These are phyloP conservation scores for Plasmodium relictum DNA, from an alignment of 169 alveolate species.

Conservation along the genomic window DNA sequence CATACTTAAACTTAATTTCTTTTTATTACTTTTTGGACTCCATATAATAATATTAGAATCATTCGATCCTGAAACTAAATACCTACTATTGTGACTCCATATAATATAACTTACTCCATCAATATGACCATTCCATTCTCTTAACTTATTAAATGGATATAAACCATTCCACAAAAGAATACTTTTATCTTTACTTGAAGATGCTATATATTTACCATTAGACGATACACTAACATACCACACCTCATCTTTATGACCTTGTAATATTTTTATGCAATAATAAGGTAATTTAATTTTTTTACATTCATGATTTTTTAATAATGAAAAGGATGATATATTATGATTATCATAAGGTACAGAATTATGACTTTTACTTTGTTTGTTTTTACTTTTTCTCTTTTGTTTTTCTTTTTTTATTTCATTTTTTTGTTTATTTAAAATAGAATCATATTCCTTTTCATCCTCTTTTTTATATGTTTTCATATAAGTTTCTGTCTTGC, in stretches of 20 bases:
- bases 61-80: slow-evolving; percentile 79
- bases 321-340: slow-evolving; percentile 73
- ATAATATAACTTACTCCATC: slow-evolving; percentile 81
- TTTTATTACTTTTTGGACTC: slow-evolving; percentile 79
- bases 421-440: too few relatives aligned
- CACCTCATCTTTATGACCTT: slow-evolving; percentile 85
- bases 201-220: slow-evolving; percentile 82
- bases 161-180: slow-evolving; percentile 81
- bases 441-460: too few relatives aligned
- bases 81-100: slow-evolving; percentile 83
- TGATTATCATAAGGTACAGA: slow-evolving; percentile 41
- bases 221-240: slow-evolving; percentile 85
- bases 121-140: slow-evolving; percentile 82
- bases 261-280: slow-evolving; percentile 78
- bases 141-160: slow-evolving; percentile 79
- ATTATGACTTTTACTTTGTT: background rate
- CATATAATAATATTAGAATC: slow-evolving; percentile 82
- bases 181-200: slow-evolving; percentile 83
- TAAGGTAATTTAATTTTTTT: slow-evolving; percentile 74
- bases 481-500: too few relatives aligned
- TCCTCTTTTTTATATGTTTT: too few relatives aligned
- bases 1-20: slow-evolving; percentile 77
- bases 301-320: slow-evolving; percentile 81
- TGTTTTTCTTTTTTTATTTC: background rate
- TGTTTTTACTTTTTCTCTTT: background rate